Evolutionary conservation across 2,329 filamentous ascomycete species (phyloP).

Genomic region (Pezicula radicicola): DNA sequence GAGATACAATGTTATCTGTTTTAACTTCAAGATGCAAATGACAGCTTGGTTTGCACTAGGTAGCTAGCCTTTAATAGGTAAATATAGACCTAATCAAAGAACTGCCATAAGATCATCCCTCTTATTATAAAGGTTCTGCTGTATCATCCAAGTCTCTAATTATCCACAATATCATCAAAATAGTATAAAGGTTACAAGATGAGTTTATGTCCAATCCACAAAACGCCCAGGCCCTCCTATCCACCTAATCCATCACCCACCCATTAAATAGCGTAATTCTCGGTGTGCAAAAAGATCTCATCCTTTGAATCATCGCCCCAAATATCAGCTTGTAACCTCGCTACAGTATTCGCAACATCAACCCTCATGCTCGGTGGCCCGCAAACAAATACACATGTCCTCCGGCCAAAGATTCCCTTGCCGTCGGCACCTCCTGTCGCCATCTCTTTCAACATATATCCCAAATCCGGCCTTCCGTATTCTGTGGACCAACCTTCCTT

Average conservation of each 20-base stretch:
- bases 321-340: conserved; percentile 76
- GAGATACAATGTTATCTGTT: no score
- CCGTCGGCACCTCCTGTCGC: conserved; percentile 67
- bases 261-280: conserved; percentile 84
- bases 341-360: conserved; percentile 83
- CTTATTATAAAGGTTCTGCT: no score
- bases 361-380: conserved; percentile 84
- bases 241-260: not conserved
- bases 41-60: no score
- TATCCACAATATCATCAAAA: no score
- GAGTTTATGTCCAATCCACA: not conserved
- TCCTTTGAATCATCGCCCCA: conserved; percentile 76
- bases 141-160: no score
- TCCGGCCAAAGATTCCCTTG: conserved; percentile 68
- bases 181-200: not conserved
- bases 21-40: no score
- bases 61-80: no score
- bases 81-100: no score
- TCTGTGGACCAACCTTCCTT: conserved; percentile 87
- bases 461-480: conserved; percentile 85
- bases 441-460: conserved; percentile 81
- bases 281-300: conserved; percentile 90
- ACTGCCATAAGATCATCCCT: no score
- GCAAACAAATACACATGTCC: conserved; percentile 90
- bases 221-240: not conserved